Evolutionary conservation across 2,329 filamentous ascomycete species (phyloP).

Genomic region (Arthrobotrys conoides): DNA sequence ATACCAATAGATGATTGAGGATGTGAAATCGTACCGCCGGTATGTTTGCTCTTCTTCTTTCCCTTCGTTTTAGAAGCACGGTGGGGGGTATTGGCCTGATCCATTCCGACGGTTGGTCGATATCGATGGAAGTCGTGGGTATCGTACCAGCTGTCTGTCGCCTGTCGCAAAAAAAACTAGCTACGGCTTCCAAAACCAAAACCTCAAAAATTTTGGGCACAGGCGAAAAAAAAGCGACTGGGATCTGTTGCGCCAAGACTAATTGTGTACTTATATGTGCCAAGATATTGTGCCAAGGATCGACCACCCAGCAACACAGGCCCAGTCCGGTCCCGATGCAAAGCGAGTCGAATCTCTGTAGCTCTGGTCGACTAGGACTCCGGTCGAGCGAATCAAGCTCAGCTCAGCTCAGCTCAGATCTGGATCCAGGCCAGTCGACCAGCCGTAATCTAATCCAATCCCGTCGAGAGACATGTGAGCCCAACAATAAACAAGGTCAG

Average conservation of each 20-base stretch:
- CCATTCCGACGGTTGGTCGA: constrained; percentile 35
- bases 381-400: constrained; percentile 3
- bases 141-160: constrained; percentile 6
- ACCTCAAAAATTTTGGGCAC: constrained; percentile 32
- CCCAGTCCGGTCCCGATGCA: background rate
- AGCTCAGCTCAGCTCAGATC: background rate
- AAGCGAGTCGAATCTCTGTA: no score
- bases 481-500: no score
- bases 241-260: background rate
- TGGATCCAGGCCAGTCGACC: constrained; percentile 13
- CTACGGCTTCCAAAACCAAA: constrained; percentile 31
- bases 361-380: no score
- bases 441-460: constrained; percentile 18
- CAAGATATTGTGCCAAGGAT: constrained; percentile 19
- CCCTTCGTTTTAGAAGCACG: constrained; percentile 41
- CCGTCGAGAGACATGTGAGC: constrained; percentile 32
- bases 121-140: background rate
- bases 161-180: constrained; percentile 23
- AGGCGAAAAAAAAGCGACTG: constrained; percentile 17
- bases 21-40: constrained; percentile 71
- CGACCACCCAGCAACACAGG: background rate
- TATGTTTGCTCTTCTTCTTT: constrained; percentile 65
- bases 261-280: background rate
- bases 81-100: constrained; percentile 59
- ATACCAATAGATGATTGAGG: background rate